These are phyloP conservation scores for Melanomma pulvis-pyrius DNA, from an alignment of 495 filamentous ascomycete species.

Conservation along the genomic window DNA sequence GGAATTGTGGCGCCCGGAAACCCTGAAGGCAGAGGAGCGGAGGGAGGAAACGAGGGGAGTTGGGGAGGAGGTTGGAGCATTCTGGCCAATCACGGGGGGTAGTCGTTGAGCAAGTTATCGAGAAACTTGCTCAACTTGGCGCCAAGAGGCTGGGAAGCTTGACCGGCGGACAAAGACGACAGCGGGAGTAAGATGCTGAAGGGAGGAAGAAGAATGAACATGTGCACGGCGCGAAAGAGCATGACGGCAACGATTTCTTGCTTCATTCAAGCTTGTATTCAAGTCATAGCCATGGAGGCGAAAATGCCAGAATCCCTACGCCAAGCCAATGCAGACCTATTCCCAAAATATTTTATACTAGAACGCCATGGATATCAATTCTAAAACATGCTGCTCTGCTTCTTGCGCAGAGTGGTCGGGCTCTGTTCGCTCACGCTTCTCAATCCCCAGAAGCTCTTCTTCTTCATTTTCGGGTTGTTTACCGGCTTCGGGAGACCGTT, in stretches of 20 bases:
- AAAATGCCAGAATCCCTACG: background rate
- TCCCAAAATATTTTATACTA: background rate
- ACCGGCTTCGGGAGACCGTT: constrained; percentile 22
- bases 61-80: background rate
- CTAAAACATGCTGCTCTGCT: constrained; percentile 41
- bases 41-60: background rate
- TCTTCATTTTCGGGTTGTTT: constrained; percentile 31
- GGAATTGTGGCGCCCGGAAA: background rate
- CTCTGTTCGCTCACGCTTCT: constrained; percentile 34
- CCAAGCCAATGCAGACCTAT: constrained; percentile 14
- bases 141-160: background rate
- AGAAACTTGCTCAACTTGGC: constrained; percentile 1
- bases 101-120: constrained; percentile 1
- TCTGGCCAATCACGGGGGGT: background rate
- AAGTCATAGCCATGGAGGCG: background rate
- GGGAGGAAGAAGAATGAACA: background rate
- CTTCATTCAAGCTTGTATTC: background rate
- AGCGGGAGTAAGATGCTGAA: background rate
- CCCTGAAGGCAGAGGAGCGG: background rate
- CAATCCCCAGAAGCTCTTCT: constrained; percentile 48
- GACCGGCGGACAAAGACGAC: background rate
- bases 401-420: constrained; percentile 31
- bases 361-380: background rate
- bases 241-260: background rate
- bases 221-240: background rate